Conservation (phyloP, 805 yeast species). For the Ogataea wickerhamii region DNA sequence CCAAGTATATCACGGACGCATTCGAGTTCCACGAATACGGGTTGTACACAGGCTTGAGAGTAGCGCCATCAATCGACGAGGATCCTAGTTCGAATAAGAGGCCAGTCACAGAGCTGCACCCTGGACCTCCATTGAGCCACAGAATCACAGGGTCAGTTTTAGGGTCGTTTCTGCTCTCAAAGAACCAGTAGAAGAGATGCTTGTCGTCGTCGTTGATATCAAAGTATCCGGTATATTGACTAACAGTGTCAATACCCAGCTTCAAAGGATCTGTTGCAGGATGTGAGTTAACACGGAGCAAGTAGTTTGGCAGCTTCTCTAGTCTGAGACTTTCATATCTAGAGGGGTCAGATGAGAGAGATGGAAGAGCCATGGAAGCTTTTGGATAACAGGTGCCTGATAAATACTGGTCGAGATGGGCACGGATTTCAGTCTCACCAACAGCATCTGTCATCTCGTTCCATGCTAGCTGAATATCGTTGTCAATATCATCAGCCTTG, state of each 20-base stretch:
- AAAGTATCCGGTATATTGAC: conserved; percentile 82
- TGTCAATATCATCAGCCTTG: conserved; percentile 3
- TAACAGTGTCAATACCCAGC: conserved; percentile 77
- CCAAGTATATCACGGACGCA: conserved; percentile 82
- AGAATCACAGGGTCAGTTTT: conserved; percentile 75
- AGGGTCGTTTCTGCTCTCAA: conserved; percentile 89
- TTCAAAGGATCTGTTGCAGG: conserved; percentile 45
- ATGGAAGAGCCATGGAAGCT: conserved; percentile 8
- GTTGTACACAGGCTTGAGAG: conserved; percentile 62
- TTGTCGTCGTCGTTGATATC: conserved; percentile 64
- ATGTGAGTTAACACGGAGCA: conserved; percentile 21
- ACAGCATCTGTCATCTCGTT: conserved; percentile 10
- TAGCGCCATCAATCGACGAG: conserved; percentile 53
- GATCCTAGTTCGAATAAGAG: conserved; percentile 87
- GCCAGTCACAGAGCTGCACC: conserved; percentile 87
- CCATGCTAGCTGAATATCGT: conserved; percentile 15
- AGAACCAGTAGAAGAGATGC: conserved; percentile 79
- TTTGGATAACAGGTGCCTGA: conserved; percentile 9
- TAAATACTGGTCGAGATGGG: conserved; percentile 8
- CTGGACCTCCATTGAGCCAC: conserved; percentile 96
- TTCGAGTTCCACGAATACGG: conserved; percentile 82
- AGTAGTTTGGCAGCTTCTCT: conserved; percentile 19
- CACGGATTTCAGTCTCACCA: conserved; percentile 5
- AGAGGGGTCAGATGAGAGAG: background rate
- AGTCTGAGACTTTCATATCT: conserved; percentile 10